phyloP scores from a whole-genome alignment of 805 yeast species.

The Metschnikowia amazonensis region DNA sequence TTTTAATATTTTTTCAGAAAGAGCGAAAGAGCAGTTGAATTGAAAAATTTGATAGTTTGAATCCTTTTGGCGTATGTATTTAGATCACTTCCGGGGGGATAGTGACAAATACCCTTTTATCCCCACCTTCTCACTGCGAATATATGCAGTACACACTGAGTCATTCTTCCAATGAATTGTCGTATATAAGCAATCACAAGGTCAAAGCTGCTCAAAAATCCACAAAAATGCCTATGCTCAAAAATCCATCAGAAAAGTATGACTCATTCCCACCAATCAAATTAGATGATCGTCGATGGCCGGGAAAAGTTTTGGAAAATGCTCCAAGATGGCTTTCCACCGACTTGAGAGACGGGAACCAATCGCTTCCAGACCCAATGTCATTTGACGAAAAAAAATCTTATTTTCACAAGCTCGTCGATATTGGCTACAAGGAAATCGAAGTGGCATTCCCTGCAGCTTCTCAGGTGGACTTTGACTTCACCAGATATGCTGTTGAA shows the following conservation, averaged over 20 bases:
- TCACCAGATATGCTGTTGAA: slow-evolving; percentile 70
- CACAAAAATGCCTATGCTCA: slow-evolving; percentile 28
- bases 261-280: slow-evolving; percentile 51
- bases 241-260: slow-evolving; percentile 64
- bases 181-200: not conserved
- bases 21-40: not conserved
- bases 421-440: slow-evolving; percentile 76
- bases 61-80: not conserved
- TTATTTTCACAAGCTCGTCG: slow-evolving; percentile 64
- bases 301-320: slow-evolving; percentile 49
- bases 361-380: slow-evolving; percentile 85
- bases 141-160: slow-evolving; percentile 1
- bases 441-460: slow-evolving; percentile 84
- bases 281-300: slow-evolving; percentile 70
- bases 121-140: slow-evolving; percentile 4
- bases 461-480: slow-evolving; percentile 75
- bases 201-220: not conserved
- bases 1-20: not conserved
- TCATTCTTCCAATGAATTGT: not conserved
- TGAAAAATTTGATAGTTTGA: no score
- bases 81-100: not conserved
- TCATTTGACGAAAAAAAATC: slow-evolving; percentile 70
- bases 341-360: slow-evolving; percentile 81
- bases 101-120: not conserved
- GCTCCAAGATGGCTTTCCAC: slow-evolving; percentile 84